Conservation (phyloP, 2,329 filamentous ascomycete genomes). For the Balansia obtecta region DNA sequence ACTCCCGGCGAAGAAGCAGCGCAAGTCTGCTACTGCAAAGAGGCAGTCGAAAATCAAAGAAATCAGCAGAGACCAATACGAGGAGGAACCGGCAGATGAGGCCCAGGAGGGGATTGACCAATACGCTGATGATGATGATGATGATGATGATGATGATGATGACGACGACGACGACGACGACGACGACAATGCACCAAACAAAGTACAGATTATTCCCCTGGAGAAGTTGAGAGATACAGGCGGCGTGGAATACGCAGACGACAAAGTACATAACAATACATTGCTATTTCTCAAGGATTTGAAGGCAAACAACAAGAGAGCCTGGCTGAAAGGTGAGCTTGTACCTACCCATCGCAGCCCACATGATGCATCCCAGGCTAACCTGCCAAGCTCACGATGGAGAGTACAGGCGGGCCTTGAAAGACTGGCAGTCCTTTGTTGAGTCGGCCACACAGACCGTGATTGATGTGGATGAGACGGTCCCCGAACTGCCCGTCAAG, state of each 20-base stretch:
- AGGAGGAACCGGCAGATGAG: constrained; percentile 15
- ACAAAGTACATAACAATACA: constrained; percentile 44
- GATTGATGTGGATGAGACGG: constrained; percentile 60
- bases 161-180: constrained; percentile 26
- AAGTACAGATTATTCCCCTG: constrained; percentile 22
- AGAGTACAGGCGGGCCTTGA: constrained; percentile 65
- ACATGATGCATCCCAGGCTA: not conserved
- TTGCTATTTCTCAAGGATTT: constrained; percentile 45
- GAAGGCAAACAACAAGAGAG: constrained; percentile 44
- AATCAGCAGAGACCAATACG: constrained; percentile 12
- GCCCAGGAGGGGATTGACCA: constrained; percentile 10
- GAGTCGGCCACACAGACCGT: constrained; percentile 59
- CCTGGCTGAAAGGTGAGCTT: constrained; percentile 46
- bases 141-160: constrained; percentile 20
- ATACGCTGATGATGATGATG: constrained; percentile 12
- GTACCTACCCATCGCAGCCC: not conserved
- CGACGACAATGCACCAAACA: constrained; percentile 15
- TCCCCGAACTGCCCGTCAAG: constrained; percentile 76
- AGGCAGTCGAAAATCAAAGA: constrained; percentile 6
- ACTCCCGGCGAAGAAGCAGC: constrained; percentile 16
- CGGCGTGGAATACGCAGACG: constrained; percentile 34
- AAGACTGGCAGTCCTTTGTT: constrained; percentile 73
- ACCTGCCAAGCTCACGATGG: constrained; percentile 53
- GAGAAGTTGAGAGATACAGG: constrained; percentile 22
- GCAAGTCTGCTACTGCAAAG: constrained; percentile 15